A percentile compares a stretch with the other conserved stretches of the same genome.
Evolutionary conservation across 2,329 filamentous ascomycete species (phyloP).

Genomic region (Fusarium caatingaense): DNA sequence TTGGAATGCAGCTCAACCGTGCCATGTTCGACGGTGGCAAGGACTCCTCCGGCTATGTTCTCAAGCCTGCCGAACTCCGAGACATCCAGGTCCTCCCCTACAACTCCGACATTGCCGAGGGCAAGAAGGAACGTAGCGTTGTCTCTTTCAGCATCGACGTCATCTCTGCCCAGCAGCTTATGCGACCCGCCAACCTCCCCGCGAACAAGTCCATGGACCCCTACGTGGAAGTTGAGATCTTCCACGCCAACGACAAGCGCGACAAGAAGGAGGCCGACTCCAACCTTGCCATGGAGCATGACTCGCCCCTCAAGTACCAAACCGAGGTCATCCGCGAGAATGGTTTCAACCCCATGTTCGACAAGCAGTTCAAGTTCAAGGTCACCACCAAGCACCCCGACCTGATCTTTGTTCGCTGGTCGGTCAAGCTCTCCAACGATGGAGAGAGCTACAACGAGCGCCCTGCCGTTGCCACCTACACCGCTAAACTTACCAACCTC

Average conservation of each 20-base stretch:
- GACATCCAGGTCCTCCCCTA: slow-evolving; percentile 70
- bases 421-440: slow-evolving; percentile 86
- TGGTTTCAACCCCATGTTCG: slow-evolving; percentile 92
- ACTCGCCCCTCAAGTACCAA: slow-evolving; percentile 77
- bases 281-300: slow-evolving; percentile 57
- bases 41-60: slow-evolving; percentile 89
- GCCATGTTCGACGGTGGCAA: slow-evolving; percentile 95
- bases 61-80: slow-evolving; percentile 89
- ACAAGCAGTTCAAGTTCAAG: slow-evolving; percentile 81
- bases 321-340: slow-evolving; percentile 88
- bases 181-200: slow-evolving; percentile 80
- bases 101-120: slow-evolving; percentile 62
- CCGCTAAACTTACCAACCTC: slow-evolving; percentile 88
- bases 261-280: slow-evolving; percentile 84
- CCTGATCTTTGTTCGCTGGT: slow-evolving; percentile 92
- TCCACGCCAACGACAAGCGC: slow-evolving; percentile 91
- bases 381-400: slow-evolving; percentile 95
- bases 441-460: slow-evolving; percentile 72
- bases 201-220: slow-evolving; percentile 83
- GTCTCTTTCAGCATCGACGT: slow-evolving; percentile 88
- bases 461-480: slow-evolving; percentile 84
- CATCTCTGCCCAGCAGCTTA: slow-evolving; percentile 94
- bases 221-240: slow-evolving; percentile 94
- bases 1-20: slow-evolving; percentile 95
- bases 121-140: slow-evolving; percentile 81